Evolutionary conservation across 2,329 filamentous ascomycete genomes (phyloP), one percentile per base, ranked within the genome.

Genomic region (Tolypocladium inflatum): DNA sequence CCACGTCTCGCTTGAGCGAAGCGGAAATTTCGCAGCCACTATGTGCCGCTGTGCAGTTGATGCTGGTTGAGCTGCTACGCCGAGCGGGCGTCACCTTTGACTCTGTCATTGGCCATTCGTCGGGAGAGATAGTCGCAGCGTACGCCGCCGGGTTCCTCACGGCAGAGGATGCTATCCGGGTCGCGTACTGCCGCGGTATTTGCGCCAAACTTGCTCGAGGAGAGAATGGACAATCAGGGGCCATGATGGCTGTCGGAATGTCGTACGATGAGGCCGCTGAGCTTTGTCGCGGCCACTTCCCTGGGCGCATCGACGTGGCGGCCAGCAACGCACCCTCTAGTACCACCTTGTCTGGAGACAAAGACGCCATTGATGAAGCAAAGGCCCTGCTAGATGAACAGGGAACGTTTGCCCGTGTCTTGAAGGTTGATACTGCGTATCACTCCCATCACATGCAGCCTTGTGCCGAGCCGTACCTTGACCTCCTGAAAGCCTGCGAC

Each of bases 111-210:
- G 75, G 74, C 4, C 75, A 78, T 59, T 75, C 71, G 0, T 69
- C 66, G 5, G 75, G 75, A 1, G 75, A 77, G 59, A 74, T 76
- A 41, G 73, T 69, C 0, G 75, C 74, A 1, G 74, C 74, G 0
- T 77, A 75, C 57, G 70, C 72, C 1, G 67, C 70, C 0, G 73
- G n/a, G 6, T 30, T 55, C 8, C 2, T 62, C 11, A n/a, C 45
- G 0, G 37, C 51, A 1, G 6, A 38, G 4, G 55, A 62, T 43
- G 58, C 60, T 6, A 59, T 62, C 13, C 17, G 45, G 2, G 54
- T 58, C n/a, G 59, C 59, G 4, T 60, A 60, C 39, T 56, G 52
- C 26, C 57, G 61, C 4, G 60, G 60, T 10, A 17, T 50, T 4
- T 50, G 54, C 19, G 55, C 56, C 4, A 26, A 58, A 17, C 55